phyloP scores from a whole-genome alignment of 768 basidiomycete genomes.

The Tricholomella constricta region DNA sequence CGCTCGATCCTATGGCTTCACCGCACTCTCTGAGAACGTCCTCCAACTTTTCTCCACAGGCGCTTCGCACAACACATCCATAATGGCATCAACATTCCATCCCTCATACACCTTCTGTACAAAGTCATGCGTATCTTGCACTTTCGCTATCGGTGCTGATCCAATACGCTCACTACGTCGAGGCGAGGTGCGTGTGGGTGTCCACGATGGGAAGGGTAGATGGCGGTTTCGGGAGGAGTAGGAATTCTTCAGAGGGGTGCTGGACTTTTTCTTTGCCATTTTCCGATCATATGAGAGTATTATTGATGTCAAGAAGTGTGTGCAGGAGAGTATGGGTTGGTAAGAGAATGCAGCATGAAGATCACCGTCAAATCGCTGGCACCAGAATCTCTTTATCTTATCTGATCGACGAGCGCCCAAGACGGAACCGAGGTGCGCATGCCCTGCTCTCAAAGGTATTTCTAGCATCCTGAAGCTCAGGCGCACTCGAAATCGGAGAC shows the following conservation, averaged over 20 bases:
- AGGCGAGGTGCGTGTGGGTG: constrained; percentile 81
- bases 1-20: constrained; percentile 47
- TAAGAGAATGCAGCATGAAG: no score
- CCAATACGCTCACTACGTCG: constrained; percentile 68
- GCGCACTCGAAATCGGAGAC: no score
- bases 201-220: constrained; percentile 58
- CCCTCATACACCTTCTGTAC: constrained; percentile 60
- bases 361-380: no score
- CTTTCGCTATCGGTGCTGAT: constrained; percentile 59
- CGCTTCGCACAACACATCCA: constrained; percentile 91
- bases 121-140: constrained; percentile 68
- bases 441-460: no score
- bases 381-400: no score
- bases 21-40: constrained; percentile 72
- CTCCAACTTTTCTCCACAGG: constrained; percentile 65
- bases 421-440: no score
- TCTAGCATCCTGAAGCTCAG: no score
- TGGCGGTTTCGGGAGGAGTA: constrained; percentile 40
- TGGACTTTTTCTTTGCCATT: constrained; percentile 43
- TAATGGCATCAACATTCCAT: constrained; percentile 62
- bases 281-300: constrained; percentile 5
- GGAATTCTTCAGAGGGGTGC: constrained; percentile 35
- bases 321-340: no score
- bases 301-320: no score
- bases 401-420: no score